Conservation (phyloP, 257 asterid genomes). For the Ophiorrhiza pumila region DNA sequence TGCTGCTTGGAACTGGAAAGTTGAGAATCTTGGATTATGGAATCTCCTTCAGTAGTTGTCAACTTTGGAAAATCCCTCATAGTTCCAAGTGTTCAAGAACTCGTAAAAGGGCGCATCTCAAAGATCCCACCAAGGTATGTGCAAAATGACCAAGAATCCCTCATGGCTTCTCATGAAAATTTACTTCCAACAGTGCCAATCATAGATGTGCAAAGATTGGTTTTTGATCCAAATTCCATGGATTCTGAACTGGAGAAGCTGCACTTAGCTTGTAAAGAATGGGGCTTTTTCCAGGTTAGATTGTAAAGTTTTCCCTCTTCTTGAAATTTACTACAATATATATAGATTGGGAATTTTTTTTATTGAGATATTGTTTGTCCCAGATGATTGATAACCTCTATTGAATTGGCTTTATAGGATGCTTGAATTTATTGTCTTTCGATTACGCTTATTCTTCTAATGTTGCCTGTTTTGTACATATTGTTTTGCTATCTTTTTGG, state of each 20-base stretch:
- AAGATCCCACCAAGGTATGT: conserved; percentile 38
- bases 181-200: conserved; percentile 23
- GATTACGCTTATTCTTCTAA: too few species aligned
- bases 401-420: not conserved
- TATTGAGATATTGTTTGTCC: too few species aligned
- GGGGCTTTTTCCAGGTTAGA: conserved; percentile 68
- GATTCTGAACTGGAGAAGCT: conserved; percentile 39
- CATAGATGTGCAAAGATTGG: conserved; percentile 33
- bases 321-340: not conserved
- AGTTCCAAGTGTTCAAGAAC: conserved; percentile 57
- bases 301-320: not conserved
- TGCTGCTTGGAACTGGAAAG: not conserved
- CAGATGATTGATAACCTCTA: too few species aligned
- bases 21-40: conserved; percentile 2
- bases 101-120: conserved; percentile 27
- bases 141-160: conserved; percentile 27
- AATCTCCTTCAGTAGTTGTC: conserved; percentile 7
- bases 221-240: conserved; percentile 15
- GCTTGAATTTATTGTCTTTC: not conserved
- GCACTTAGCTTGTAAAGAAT: conserved; percentile 50
- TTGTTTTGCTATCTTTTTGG: too few species aligned
- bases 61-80: conserved; percentile 43
- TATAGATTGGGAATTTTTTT: not conserved
- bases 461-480: too few species aligned
- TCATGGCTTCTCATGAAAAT: not conserved